Percentiles rank a stretch among this genome's conserved stretches.
phyloP scores from a whole-genome alignment of 352 stramenopile species.

The Phytophthora citricola region DNA sequence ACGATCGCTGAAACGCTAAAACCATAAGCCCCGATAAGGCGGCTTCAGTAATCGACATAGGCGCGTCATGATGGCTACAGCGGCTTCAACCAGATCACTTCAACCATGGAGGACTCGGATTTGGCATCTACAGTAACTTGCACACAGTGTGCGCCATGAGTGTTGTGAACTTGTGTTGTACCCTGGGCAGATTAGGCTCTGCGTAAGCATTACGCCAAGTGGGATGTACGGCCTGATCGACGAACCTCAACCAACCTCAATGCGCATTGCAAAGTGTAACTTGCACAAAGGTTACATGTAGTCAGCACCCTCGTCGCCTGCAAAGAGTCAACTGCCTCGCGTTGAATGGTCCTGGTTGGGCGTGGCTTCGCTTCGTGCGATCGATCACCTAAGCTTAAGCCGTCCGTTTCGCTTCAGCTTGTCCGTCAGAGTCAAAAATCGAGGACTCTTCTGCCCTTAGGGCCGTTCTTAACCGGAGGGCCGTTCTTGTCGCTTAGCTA shows the following conservation, averaged over 20 bases:
- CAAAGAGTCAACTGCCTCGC: too few relatives aligned
- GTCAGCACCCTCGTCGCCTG: too few relatives aligned
- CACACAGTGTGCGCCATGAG: too few relatives aligned
- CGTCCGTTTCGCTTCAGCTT: slow-evolving; percentile 15
- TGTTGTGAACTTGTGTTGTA: background rate
- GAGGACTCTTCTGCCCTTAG: slow-evolving; percentile 1
- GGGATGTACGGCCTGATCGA: background rate
- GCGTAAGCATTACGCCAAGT: slow-evolving; percentile 23
- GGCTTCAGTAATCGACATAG: slow-evolving; percentile 15
- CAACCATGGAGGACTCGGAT: background rate
- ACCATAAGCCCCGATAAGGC: background rate
- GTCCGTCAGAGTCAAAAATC: background rate
- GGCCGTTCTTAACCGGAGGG: too few relatives aligned
- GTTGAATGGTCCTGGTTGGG: too few relatives aligned
- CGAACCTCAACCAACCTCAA: too few relatives aligned
- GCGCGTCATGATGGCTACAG: slow-evolving; percentile 26
- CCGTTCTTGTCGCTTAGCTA: background rate
- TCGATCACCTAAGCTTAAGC: background rate
- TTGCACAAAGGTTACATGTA: too few relatives aligned
- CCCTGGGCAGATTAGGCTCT: background rate
- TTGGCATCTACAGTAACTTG: too few relatives aligned
- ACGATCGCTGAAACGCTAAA: slow-evolving; percentile 1
- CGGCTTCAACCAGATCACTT: background rate
- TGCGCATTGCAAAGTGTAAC: too few relatives aligned
- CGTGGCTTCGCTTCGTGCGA: too few relatives aligned